Percentiles rank a stretch among this genome's conserved stretches.
These are phyloP conservation scores for Logfia minima DNA, from an alignment of 129 eudicot species.

Conservation along the genomic window DNA sequence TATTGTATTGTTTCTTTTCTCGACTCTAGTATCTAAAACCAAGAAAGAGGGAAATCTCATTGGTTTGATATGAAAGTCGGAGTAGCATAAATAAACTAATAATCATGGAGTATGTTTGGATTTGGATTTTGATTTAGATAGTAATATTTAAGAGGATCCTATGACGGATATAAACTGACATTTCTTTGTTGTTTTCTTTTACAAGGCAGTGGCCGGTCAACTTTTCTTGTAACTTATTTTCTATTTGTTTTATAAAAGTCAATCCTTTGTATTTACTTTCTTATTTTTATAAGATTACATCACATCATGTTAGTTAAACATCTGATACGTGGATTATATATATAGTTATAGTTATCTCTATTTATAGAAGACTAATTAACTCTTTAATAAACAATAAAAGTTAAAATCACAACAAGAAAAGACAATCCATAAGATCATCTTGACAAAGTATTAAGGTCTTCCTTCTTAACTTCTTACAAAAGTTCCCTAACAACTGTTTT, in stretches of 20 bases:
- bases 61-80: background rate
- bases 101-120: background rate
- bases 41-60: background rate
- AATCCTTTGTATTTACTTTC: too few relatives aligned
- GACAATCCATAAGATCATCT: background rate
- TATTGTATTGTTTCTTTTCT: background rate
- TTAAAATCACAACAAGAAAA: background rate
- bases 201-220: conserved; percentile 1
- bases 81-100: background rate
- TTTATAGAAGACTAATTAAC: too few relatives aligned
- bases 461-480: background rate
- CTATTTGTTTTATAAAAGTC: background rate
- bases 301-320: too few relatives aligned
- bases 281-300: too few relatives aligned
- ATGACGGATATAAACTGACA: conserved; percentile 28
- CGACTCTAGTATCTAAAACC: background rate
- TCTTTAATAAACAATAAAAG: background rate
- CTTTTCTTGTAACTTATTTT: conserved; percentile 9
- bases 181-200: conserved; percentile 13
- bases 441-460: background rate
- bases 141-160: conserved; percentile 7
- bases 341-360: too few relatives aligned
- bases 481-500: background rate
- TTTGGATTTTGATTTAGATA: background rate
- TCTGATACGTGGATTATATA: too few relatives aligned